Conservation (phyloP, 495 filamentous ascomycete species). For the Hypomontagnella submonticulosa region DNA sequence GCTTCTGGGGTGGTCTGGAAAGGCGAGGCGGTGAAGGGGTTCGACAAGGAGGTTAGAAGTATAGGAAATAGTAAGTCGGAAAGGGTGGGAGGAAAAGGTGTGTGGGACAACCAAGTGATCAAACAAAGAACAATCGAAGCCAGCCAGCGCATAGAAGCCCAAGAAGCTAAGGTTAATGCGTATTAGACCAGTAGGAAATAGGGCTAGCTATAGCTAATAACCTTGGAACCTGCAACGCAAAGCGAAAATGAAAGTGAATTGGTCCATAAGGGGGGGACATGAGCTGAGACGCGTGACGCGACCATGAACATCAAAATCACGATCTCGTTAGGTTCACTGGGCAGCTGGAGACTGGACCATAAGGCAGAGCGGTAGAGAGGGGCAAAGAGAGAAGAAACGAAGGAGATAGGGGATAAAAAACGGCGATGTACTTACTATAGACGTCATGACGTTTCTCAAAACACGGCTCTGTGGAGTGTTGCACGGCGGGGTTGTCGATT, state of each 20-base stretch:
- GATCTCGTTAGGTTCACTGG: conserved; percentile 8
- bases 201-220: no score
- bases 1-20: conserved; percentile 43
- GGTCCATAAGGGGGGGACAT: neutral
- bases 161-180: conserved; percentile 34
- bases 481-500: conserved; percentile 39
- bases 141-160: conserved; percentile 23
- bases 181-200: conserved; percentile 31
- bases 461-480: conserved; percentile 37
- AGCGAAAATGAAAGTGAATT: neutral
- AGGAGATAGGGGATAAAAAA: conserved; percentile 2
- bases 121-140: conserved; percentile 15
- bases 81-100: conserved; percentile 27
- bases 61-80: neutral
- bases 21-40: conserved; percentile 43
- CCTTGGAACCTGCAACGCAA: no score
- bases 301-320: conserved; percentile 11
- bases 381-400: conserved; percentile 9
- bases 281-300: conserved; percentile 25
- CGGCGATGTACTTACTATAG: conserved; percentile 54
- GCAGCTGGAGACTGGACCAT: neutral
- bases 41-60: conserved; percentile 15
- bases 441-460: conserved; percentile 54
- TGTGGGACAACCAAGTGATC: conserved; percentile 34
- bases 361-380: conserved; percentile 10